Base-by-base conservation (phyloP, 768 basidiomycete species). In the Chalciporus piperatus region DNA sequence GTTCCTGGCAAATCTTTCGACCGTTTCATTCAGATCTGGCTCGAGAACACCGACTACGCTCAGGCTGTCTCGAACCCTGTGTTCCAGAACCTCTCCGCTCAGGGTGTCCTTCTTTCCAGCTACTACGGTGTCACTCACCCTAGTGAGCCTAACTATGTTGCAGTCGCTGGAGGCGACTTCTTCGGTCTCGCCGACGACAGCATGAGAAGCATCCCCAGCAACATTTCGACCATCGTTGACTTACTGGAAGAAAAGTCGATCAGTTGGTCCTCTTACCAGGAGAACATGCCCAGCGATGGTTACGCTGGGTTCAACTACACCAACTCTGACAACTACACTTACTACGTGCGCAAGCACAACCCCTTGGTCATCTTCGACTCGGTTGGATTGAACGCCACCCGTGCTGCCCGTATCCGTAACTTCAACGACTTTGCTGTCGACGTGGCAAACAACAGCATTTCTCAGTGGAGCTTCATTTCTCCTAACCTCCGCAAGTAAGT, bases 371-470 rank as follows among this genome's bases (percentile, higher is more conserved):
- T 83, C 47, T 80, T 63, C 63, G 73, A 84, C 63, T 79, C 78
- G 0, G 68, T 85, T 27, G 72, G 76, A 3, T 61, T 65, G 27
- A 72, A 74, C 20, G 54, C 72, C 1, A 58, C 63, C 0, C 80
- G 83, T 38, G 66, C 70, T 12, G 55, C 59, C 10, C 74, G 75
- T 17, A 72, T 78, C 45, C 74, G 83, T 30, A 84, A 82, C 63
- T 85, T 83, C 61, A 84, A 84, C 50, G 74, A 84, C 61, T 82
- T 85, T 55, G 76, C 78, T 9, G 66, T 70, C 23, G 85, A 86
- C 56, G 65, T 83, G 32, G 7, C 72, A 20, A 74, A 74, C 9
- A 64, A 74, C 41, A 70, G 69, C 2, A 63, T 86, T 39, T 76
- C 83, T 11, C 83, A 84, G 48, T 85, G 82, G 80, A 55, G 72